Percentiles rank a stretch among this genome's conserved stretches.
These are phyloP conservation scores for Annulohypoxylon moriforme DNA, from an alignment of 495 filamentous ascomycete genomes.

Conservation along the genomic window DNA sequence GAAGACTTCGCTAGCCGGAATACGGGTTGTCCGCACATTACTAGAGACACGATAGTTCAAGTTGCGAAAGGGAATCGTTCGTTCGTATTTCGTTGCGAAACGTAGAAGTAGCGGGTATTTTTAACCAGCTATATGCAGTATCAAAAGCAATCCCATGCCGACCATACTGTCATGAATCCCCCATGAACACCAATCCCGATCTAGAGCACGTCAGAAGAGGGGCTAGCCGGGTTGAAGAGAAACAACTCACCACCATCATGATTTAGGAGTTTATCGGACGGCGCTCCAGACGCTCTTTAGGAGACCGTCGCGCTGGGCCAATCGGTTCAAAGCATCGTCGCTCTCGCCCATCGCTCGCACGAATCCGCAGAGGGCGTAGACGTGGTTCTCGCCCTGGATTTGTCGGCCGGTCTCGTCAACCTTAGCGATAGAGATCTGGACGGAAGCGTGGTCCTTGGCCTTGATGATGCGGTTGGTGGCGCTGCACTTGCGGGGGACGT, in stretches of 20 bases:
- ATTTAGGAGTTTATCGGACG: conserved; percentile 69
- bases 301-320: conserved; percentile 94
- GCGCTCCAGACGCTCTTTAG: conserved; percentile 96
- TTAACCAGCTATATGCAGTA: conserved; percentile 52
- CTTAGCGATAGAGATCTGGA: conserved; percentile 75
- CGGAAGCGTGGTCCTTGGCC: conserved; percentile 96
- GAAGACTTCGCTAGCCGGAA: conserved; percentile 63
- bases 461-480: conserved; percentile 98
- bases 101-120: conserved; percentile 38
- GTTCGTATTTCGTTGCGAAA: conserved; percentile 51
- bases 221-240: not conserved
- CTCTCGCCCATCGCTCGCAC: conserved; percentile 97
- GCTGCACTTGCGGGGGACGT: conserved; percentile 98
- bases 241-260: conserved; percentile 41
- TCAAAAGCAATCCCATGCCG: conserved; percentile 52
- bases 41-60: conserved; percentile 12
- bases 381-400: conserved; percentile 96
- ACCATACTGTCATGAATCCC: conserved; percentile 46
- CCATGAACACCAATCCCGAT: conserved; percentile 44
- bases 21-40: conserved; percentile 28
- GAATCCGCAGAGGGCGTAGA: conserved; percentile 92
- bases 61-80: conserved; percentile 42
- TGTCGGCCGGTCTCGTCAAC: conserved; percentile 95
- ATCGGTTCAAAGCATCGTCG: conserved; percentile 94
- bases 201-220: conserved; percentile 10